phyloP scores from a whole-genome alignment of 2,329 filamentous ascomycete species.

The Colletotrichum acutatum region DNA sequence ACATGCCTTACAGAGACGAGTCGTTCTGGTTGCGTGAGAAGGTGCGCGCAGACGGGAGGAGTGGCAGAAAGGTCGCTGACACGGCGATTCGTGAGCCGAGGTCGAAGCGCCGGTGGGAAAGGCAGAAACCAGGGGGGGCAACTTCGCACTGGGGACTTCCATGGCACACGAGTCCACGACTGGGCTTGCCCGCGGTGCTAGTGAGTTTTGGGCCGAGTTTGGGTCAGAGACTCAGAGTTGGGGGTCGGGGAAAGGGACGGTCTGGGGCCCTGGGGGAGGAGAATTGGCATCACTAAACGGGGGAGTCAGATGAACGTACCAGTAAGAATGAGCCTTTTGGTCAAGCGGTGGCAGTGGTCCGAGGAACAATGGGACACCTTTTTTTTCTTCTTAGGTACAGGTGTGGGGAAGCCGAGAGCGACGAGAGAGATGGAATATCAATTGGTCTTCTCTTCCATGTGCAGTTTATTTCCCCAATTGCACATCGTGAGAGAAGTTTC shows the following conservation, averaged over 20 bases:
- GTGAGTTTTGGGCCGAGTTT: constrained; percentile 33
- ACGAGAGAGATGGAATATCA: neutral
- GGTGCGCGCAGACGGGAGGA: neutral
- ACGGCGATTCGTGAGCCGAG: constrained; percentile 40
- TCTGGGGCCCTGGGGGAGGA: constrained; percentile 25
- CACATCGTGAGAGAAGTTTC: neutral
- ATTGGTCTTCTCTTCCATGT: neutral
- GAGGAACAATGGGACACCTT: constrained; percentile 13
- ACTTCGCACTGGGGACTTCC: constrained; percentile 23
- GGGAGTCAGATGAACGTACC: constrained; percentile 22
- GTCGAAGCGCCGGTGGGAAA: constrained; percentile 37
- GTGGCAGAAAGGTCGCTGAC: constrained; percentile 24
- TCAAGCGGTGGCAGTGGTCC: constrained; percentile 16
- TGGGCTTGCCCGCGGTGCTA: constrained; percentile 25
- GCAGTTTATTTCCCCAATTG: neutral
- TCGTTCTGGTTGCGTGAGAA: neutral
- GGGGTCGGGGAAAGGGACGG: constrained; percentile 14
- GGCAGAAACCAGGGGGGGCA: constrained; percentile 19
- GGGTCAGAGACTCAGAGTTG: constrained; percentile 21
- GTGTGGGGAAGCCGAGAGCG: neutral
- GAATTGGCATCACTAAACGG: constrained; percentile 23
- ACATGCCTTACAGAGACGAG: too few species aligned
- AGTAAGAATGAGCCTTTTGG: constrained; percentile 34
- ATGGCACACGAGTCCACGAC: constrained; percentile 26
- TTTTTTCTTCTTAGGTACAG: neutral